Conservation (phyloP, 2,329 filamentous ascomycete genomes). For the Triangularia setosa region DNA sequence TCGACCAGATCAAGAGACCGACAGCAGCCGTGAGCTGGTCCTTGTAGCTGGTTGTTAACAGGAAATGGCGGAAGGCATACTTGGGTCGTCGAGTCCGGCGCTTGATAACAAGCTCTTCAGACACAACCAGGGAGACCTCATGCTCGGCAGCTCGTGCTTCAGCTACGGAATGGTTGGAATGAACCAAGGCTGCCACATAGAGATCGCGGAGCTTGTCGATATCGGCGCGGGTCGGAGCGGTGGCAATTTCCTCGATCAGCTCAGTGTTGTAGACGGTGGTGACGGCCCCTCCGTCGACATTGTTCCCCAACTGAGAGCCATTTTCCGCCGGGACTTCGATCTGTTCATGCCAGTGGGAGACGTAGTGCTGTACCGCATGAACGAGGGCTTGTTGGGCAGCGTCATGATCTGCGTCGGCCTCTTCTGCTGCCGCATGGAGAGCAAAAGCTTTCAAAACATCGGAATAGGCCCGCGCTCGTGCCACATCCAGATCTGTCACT, state of each 20-base stretch:
- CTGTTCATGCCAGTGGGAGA: slow-evolving; percentile 27
- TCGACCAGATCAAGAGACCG: slow-evolving; percentile 25
- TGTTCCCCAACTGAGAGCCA: not conserved
- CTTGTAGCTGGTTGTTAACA: slow-evolving; percentile 25
- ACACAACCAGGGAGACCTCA: slow-evolving; percentile 23
- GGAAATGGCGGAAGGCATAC: slow-evolving; percentile 22
- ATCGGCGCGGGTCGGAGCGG: slow-evolving; percentile 25
- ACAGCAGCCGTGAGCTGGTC: slow-evolving; percentile 25
- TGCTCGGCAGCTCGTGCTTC: slow-evolving; percentile 25
- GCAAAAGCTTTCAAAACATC: slow-evolving; percentile 25
- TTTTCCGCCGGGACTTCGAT: slow-evolving; percentile 19
- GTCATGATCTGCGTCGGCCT: slow-evolving; percentile 18
- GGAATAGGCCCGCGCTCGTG: slow-evolving; percentile 22
- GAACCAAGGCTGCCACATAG: slow-evolving; percentile 24
- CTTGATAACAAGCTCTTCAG: slow-evolving; percentile 23
- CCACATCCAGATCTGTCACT: slow-evolving; percentile 20
- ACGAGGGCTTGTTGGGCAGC: slow-evolving; percentile 17
- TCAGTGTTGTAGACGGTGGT: slow-evolving; percentile 26
- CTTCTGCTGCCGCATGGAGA: slow-evolving; percentile 22
- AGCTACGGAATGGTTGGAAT: slow-evolving; percentile 21
- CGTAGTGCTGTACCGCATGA: slow-evolving; percentile 21
- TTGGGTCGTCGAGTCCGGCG: slow-evolving; percentile 15
- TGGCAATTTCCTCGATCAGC: slow-evolving; percentile 24
- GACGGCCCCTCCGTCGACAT: slow-evolving; percentile 19
- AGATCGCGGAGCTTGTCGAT: slow-evolving; percentile 27